Conservation (phyloP, 1,284 basidiomycete genomes). For the Malassezia sympodialis region DNA sequence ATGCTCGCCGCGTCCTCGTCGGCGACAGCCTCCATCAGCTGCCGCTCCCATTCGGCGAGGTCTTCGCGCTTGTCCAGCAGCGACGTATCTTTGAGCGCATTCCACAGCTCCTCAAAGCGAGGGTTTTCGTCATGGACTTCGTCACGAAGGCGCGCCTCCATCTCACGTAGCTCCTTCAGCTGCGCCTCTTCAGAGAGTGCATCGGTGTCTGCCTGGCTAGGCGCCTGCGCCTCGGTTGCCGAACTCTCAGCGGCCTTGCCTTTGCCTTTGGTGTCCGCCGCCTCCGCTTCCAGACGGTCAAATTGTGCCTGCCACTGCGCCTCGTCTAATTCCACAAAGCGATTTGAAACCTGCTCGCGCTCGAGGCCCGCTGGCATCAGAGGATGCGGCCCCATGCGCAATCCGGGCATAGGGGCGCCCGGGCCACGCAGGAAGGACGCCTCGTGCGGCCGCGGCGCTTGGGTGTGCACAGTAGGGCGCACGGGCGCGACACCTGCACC, state of each 20-base stretch:
- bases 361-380: neutral
- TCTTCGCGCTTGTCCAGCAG: slow-evolving; percentile 29
- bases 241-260: slow-evolving; percentile 20
- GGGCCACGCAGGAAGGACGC: too few species aligned
- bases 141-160: slow-evolving; percentile 31
- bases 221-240: neutral
- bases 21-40: slow-evolving; percentile 51
- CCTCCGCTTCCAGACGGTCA: slow-evolving; percentile 33
- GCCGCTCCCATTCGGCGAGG: slow-evolving; percentile 62
- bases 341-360: neutral
- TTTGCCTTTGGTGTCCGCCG: slow-evolving; percentile 32
- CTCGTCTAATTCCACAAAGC: slow-evolving; percentile 31
- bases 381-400: neutral
- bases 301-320: slow-evolving; percentile 43
- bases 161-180: slow-evolving; percentile 34
- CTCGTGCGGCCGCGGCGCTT: neutral
- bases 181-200: slow-evolving; percentile 20
- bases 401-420: neutral
- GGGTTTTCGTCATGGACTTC: slow-evolving; percentile 29
- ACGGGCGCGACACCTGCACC: neutral
- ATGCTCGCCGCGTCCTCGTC: slow-evolving; percentile 54
- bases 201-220: neutral
- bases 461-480: neutral
- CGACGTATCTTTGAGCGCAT: slow-evolving; percentile 33
- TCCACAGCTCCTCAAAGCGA: slow-evolving; percentile 46